Evolutionary conservation across 768 basidiomycete genomes (phyloP).

Genomic region (Dioszegia aurantiaca): DNA sequence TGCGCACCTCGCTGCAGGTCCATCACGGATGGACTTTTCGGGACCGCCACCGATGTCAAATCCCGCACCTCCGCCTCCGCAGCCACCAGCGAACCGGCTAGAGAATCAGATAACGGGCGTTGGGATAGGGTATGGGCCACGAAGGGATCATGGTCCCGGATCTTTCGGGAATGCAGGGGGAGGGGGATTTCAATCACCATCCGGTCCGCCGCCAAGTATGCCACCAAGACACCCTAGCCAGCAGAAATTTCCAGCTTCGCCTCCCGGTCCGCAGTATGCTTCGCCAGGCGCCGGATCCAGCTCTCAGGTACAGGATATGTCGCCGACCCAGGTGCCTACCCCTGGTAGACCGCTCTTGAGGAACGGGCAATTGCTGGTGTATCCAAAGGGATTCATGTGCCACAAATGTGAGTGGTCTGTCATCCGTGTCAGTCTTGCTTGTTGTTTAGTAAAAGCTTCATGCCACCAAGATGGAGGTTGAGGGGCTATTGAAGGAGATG

Average conservation of each 20-base stretch:
- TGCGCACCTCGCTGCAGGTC: constrained; percentile 28
- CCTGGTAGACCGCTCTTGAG: constrained; percentile 41
- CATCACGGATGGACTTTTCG: constrained; percentile 39
- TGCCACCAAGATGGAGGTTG: too few species aligned
- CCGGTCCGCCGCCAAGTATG: background rate
- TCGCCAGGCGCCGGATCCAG: background rate
- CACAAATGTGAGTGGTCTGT: constrained; percentile 30
- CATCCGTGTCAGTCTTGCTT: background rate
- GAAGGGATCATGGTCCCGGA: constrained; percentile 15
- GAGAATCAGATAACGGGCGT: constrained; percentile 39
- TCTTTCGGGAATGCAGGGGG: too few species aligned
- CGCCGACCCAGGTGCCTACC: constrained; percentile 37
- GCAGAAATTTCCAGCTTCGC: constrained; percentile 2
- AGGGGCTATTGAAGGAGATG: too few species aligned
- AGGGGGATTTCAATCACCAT: constrained; percentile 6
- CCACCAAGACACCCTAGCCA: background rate
- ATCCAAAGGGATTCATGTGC: constrained; percentile 40
- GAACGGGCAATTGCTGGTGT: constrained; percentile 37
- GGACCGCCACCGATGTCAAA: constrained; percentile 44
- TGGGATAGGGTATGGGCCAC: constrained; percentile 33
- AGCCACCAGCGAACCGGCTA: background rate
- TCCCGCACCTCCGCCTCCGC: constrained; percentile 2
- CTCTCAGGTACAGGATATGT: constrained; percentile 14
- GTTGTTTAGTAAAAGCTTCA: too few species aligned
- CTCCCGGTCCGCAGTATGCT: background rate